A percentile compares a stretch with the other conserved stretches of the same genome.
Evolutionary conservation across 495 filamentous ascomycete species (phyloP).

Genomic region (Paragyromitra xinjiangensis): DNA sequence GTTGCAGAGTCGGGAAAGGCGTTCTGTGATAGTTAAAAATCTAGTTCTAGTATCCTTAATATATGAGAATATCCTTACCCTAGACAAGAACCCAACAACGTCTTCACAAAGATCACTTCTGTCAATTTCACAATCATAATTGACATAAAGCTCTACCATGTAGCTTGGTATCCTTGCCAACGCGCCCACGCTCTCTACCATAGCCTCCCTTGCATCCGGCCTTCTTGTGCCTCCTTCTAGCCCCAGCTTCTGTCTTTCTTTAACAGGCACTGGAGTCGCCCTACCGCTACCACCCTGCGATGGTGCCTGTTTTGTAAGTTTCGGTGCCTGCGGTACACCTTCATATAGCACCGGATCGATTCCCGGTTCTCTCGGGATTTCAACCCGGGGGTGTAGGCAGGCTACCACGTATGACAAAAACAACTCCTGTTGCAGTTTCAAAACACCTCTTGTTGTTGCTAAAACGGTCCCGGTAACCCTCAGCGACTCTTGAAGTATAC

Average conservation of each 20-base stretch:
- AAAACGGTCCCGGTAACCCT: slow-evolving; percentile 90
- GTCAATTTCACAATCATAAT: slow-evolving; percentile 97
- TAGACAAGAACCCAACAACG: slow-evolving; percentile 87
- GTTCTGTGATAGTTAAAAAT: slow-evolving; percentile 62
- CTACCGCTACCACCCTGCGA: slow-evolving; percentile 82
- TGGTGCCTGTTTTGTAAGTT: slow-evolving; percentile 80
- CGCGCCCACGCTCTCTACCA: slow-evolving; percentile 96
- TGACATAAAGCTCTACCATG: slow-evolving; percentile 94
- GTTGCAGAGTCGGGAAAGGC: slow-evolving; percentile 97
- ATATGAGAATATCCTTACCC: slow-evolving; percentile 57
- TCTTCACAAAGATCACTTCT: slow-evolving; percentile 93
- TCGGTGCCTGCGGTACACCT: slow-evolving; percentile 90
- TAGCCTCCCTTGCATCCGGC: slow-evolving; percentile 94
- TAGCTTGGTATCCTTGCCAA: slow-evolving; percentile 90
- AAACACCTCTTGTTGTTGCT: slow-evolving; percentile 86
- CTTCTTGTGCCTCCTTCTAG: slow-evolving; percentile 91
- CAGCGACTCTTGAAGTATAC: slow-evolving; percentile 88
- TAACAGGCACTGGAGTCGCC: slow-evolving; percentile 90
- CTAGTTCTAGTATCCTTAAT: not conserved
- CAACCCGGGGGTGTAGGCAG: slow-evolving; percentile 88
- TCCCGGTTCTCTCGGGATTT: slow-evolving; percentile 87
- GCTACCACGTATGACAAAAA: slow-evolving; percentile 94
- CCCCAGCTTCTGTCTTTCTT: slow-evolving; percentile 90
- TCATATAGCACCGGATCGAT: slow-evolving; percentile 93
- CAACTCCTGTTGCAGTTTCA: slow-evolving; percentile 97